A percentile compares a stretch with the other conserved stretches of the same genome.
phyloP scores from a whole-genome alignment of 176 grass and related monocot genomes.

The Panicum miliaceum region DNA sequence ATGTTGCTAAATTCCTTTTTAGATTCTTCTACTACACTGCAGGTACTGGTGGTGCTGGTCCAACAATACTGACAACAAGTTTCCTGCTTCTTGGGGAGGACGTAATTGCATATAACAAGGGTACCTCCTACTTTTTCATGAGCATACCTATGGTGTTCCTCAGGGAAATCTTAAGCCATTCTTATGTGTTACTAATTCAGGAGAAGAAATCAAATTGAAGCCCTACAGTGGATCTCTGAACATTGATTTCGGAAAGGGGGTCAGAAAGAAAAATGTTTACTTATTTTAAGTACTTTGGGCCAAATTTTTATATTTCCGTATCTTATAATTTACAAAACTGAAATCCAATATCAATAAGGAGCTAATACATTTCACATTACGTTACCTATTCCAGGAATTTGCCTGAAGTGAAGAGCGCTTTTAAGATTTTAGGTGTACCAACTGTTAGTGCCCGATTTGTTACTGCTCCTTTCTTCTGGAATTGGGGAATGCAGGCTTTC shows the following conservation, averaged over 20 bases:
- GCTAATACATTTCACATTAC: slow-evolving; percentile 37
- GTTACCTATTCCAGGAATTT: slow-evolving; percentile 75
- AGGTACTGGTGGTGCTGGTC: slow-evolving; percentile 91
- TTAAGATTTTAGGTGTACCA: slow-evolving; percentile 84
- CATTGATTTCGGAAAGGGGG: slow-evolving; percentile 95
- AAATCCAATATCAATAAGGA: neutral
- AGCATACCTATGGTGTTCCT: neutral
- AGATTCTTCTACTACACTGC: slow-evolving; percentile 98
- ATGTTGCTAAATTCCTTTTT: slow-evolving; percentile 63
- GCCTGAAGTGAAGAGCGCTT: slow-evolving; percentile 85
- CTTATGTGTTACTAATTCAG: slow-evolving; percentile 46
- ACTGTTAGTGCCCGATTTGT: slow-evolving; percentile 95
- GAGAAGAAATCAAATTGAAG: slow-evolving; percentile 86
- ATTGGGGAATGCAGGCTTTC: slow-evolving; percentile 97
- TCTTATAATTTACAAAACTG: neutral
- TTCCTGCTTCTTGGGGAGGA: slow-evolving; percentile 91
- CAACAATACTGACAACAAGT: slow-evolving; percentile 95
- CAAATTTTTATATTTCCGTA: slow-evolving; percentile 21
- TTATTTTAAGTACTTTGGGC: slow-evolving; percentile 67
- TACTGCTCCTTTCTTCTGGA: slow-evolving; percentile 96
- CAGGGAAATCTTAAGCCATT: neutral
- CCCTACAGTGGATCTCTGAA: slow-evolving; percentile 87
- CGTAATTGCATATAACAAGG: slow-evolving; percentile 97
- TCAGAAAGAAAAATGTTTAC: slow-evolving; percentile 87
- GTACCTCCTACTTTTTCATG: slow-evolving; percentile 46